Percentiles rank a stretch among this genome's conserved stretches.
Conservation (phyloP, 2,329 filamentous ascomycete genomes). For the Beauveria sp. region DNA sequence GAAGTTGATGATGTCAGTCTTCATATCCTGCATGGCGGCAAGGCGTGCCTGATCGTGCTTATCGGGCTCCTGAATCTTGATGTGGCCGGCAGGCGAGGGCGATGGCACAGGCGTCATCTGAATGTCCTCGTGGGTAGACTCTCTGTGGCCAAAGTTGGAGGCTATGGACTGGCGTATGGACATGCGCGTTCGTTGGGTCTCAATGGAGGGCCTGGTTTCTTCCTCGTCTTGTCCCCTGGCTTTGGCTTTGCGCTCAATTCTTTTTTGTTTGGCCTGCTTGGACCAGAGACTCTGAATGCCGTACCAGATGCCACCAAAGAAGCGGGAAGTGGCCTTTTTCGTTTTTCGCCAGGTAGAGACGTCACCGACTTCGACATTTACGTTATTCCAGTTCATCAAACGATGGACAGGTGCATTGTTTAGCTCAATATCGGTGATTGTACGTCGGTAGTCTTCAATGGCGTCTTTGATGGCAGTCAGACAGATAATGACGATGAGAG, state of each 20-base stretch:
- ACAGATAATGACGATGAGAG: slow-evolving; percentile 83
- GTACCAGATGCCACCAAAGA: slow-evolving; percentile 47
- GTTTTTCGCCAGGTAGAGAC: slow-evolving; percentile 78
- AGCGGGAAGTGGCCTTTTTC: slow-evolving; percentile 77
- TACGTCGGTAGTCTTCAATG: slow-evolving; percentile 90
- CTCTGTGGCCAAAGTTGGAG: slow-evolving; percentile 46
- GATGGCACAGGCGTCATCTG: slow-evolving; percentile 95
- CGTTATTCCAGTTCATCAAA: slow-evolving; percentile 81
- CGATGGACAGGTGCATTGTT: slow-evolving; percentile 96
- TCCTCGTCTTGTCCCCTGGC: slow-evolving; percentile 27
- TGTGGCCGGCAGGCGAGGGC: slow-evolving; percentile 47
- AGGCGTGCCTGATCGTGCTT: slow-evolving; percentile 26
- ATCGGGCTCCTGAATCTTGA: slow-evolving; percentile 33
- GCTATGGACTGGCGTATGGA: slow-evolving; percentile 32
- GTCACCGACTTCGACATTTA: slow-evolving; percentile 84
- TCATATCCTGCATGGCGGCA: slow-evolving; percentile 35
- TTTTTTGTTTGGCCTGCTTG: slow-evolving; percentile 42
- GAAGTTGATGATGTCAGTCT: slow-evolving; percentile 63
- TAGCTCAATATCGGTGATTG: slow-evolving; percentile 81
- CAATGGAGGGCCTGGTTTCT: slow-evolving; percentile 54
- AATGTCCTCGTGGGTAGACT: slow-evolving; percentile 62
- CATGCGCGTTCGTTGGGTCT: slow-evolving; percentile 27
- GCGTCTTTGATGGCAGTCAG: slow-evolving; percentile 91
- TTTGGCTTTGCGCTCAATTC: slow-evolving; percentile 37
- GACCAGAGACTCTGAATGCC: slow-evolving; percentile 40